Evolutionary conservation across 2,329 filamentous ascomycete genomes (phyloP), one percentile per base, ranked within the genome.

Genomic region (Colletotrichum falcatum): DNA sequence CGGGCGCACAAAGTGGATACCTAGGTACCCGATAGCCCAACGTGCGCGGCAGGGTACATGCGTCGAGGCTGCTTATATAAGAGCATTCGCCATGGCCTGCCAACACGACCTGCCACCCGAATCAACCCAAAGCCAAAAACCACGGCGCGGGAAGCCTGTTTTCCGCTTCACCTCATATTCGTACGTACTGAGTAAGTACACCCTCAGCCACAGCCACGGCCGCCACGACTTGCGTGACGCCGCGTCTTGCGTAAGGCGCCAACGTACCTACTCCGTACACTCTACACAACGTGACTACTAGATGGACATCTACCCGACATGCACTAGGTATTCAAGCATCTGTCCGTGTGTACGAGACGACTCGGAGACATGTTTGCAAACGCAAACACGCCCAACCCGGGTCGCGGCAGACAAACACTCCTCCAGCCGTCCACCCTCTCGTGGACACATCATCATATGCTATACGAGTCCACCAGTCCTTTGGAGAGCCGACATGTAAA

Each of bases 171-270:
- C n/a, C n/a, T n/a, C n/a, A n/a, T n/a, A 54, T 62, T 11, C 8
- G 9, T 35, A 35, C 9, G 9, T 37, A 37, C 35, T 16, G 6
- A 1, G 37, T 39, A 39, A 6, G 37, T 39, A 16, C 2, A 9
- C 9, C 30, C 30, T 4, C 30, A 7, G 30, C 30, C 30, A 49
- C 48, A 53, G 18, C 53, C 53, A 55, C 33, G 39, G 79, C 79
- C 78, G 79, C 78, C 77, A 61, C 73, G 72, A 75, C 74, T 79
- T 80, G 79, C 79, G 79, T 80, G 78, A 79, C 74, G 69, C 65
- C 61, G 49, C 58, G 28, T 60, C 56, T 35, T 60, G 56, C 44
- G 44, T 61, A 33, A 35, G 20, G 42, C 58, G 26, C 56, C 56
- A 30, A 51, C 48, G 60, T 16, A 18, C 37, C 3, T 39, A 18